These are phyloP conservation scores for Salix arbutifolia DNA, from an alignment of 345 rosid species.

Conservation along the genomic window DNA sequence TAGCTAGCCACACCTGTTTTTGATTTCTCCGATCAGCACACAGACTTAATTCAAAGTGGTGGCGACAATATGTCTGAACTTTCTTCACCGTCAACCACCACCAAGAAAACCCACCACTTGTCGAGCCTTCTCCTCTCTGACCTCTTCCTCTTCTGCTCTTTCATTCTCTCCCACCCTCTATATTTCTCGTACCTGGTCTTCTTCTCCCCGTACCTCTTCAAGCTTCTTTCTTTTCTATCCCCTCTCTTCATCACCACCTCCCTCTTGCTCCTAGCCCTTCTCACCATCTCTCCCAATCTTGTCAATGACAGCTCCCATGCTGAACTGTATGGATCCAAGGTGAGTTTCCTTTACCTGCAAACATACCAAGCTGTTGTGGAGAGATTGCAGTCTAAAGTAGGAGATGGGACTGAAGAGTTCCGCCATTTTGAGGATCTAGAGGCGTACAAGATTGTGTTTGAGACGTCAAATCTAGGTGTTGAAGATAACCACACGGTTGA, in stretches of 20 bases:
- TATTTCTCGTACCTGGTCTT: slow-evolving; percentile 41
- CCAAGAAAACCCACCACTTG: slow-evolving; percentile 35
- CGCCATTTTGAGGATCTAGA: slow-evolving; percentile 43
- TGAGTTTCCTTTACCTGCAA: slow-evolving; percentile 29
- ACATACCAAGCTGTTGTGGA: slow-evolving; percentile 39
- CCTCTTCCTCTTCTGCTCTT: slow-evolving; percentile 44
- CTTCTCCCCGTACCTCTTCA: slow-evolving; percentile 69
- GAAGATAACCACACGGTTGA: slow-evolving; percentile 12
- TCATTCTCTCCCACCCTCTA: slow-evolving; percentile 57
- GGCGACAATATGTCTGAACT: slow-evolving; percentile 47
- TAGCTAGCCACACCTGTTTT: background rate
- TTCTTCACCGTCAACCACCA: slow-evolving; percentile 26
- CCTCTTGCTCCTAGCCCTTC: slow-evolving; percentile 58
- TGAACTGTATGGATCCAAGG: slow-evolving; percentile 35
- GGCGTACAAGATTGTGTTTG: slow-evolving; percentile 64
- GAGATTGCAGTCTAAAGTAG: slow-evolving; percentile 37
- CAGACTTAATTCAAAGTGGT: background rate
- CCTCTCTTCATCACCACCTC: slow-evolving; percentile 80
- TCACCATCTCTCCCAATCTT: slow-evolving; percentile 41
- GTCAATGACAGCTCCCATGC: slow-evolving; percentile 13
- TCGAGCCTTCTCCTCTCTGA: slow-evolving; percentile 45
- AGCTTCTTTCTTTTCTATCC: slow-evolving; percentile 69
- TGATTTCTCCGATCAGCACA: background rate
- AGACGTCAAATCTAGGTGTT: slow-evolving; percentile 32
- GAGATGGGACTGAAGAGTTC: slow-evolving; percentile 26